Evolutionary conservation across 2,329 filamentous ascomycete species (phyloP), one percentile per base, ranked within the genome.

Genomic region (Penicillium sp.): DNA sequence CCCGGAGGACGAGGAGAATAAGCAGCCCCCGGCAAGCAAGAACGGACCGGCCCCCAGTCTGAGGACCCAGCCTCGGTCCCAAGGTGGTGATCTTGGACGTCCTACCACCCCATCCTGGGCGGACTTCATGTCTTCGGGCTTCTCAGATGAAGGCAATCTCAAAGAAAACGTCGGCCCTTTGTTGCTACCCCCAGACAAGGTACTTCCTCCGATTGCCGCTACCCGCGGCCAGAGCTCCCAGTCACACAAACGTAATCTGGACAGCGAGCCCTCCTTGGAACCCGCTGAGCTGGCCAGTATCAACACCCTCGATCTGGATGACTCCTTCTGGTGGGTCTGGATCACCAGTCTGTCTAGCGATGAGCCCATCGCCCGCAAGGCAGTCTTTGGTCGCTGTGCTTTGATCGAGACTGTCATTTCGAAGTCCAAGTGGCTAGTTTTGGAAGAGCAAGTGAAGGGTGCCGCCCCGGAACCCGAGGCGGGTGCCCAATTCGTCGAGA

Each of bases 261-360:
- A 92, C 61, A 82, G 81, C 13, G 86, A 90, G 50, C 75, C 76
- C 21, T 80, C 85, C 36, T 79, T 97, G 0, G 92, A 97, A 61
- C 94, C 93, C 0, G 94, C 92, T 48, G 94, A 99, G 79, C 82
- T 99, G 53, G 94, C 94, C 26, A 97, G 92, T 70, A 96, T 99
- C 68, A 89, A 85, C 21, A 83, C 83, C 33, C 84, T 97, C 53
- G 88, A 94, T 59, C 81, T 99, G 5, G 94, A 99, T 65, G 93
- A 97, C 71, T 89, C 92, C 1, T 99, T 99, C 73, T 99, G 94
- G 94, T 97, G 94, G 93, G 94, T 97, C 3, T 99, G 94, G 94
- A 97, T 99, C 82, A 95, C 87, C 64, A 97, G 93, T 80, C 78
- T 99, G 67, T 92, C 93, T 1, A 89, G 87, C 0, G 94, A 99